Conservation (phyloP, 371 early-diverging fungal species). For the Rhizopus arrhizus region DNA sequence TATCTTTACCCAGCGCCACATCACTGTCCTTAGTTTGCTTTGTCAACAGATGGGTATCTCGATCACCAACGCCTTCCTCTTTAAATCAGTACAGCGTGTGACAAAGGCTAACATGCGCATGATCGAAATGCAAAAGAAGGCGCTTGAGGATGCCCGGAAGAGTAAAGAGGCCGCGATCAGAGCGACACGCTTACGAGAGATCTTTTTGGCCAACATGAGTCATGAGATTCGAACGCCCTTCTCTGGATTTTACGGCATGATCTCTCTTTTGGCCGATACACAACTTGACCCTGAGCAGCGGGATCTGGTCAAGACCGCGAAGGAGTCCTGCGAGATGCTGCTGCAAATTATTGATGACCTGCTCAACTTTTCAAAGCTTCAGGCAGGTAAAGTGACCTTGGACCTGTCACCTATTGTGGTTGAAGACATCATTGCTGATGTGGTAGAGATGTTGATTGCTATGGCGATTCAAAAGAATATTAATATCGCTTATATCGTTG, state of each 20-base stretch:
- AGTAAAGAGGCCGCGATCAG: constrained; percentile 54
- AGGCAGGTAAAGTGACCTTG: constrained; percentile 62
- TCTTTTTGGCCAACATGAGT: constrained; percentile 65
- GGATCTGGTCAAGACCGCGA: constrained; percentile 62
- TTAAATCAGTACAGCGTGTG: constrained; percentile 47
- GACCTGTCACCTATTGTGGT: constrained; percentile 53
- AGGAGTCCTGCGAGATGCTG: constrained; percentile 62
- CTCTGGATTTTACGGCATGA: constrained; percentile 64
- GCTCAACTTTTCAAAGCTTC: constrained; percentile 65
- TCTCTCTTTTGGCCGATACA: constrained; percentile 58
- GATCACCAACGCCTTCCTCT: constrained; percentile 58
- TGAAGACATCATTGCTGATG: constrained; percentile 58
- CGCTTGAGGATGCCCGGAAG: constrained; percentile 43
- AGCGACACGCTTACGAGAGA: constrained; percentile 49
- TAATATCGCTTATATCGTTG: constrained; percentile 49
- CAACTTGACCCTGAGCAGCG: constrained; percentile 55
- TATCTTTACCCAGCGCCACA: constrained; percentile 58
- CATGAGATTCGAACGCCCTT: constrained; percentile 60
- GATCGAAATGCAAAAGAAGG: constrained; percentile 53
- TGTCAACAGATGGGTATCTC: constrained; percentile 67
- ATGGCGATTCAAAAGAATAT: constrained; percentile 57
- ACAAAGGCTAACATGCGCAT: constrained; percentile 47
- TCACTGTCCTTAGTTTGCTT: constrained; percentile 57
- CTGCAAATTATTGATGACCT: constrained; percentile 65
- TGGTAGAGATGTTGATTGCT: constrained; percentile 56